Evolutionary conservation across 1,284 basidiomycete species (phyloP).

Genomic region (Vanrija sp.): DNA sequence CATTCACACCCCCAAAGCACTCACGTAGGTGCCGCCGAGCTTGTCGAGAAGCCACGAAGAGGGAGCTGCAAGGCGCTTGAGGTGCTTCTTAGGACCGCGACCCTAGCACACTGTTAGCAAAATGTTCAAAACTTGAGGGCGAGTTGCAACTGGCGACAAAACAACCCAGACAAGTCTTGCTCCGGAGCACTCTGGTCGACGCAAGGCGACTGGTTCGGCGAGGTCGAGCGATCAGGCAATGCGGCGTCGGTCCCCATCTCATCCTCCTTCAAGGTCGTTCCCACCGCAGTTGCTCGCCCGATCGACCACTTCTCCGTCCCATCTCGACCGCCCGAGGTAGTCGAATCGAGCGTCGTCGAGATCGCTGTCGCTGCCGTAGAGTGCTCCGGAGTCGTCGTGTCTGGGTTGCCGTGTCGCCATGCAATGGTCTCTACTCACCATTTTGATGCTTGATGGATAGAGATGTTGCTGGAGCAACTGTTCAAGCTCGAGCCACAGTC

Average conservation of each 20-base stretch:
- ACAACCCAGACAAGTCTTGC: no score
- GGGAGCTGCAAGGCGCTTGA: conserved; percentile 96
- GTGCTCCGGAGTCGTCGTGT: background rate
- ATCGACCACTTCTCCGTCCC: background rate
- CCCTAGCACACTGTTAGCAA: conserved; percentile 55
- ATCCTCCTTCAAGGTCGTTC: background rate
- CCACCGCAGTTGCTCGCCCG: background rate
- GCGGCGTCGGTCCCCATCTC: background rate
- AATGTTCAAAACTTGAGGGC: no score
- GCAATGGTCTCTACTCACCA: conserved; percentile 10
- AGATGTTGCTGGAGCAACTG: conserved; percentile 1
- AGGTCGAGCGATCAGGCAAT: no score
- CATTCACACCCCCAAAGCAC: background rate
- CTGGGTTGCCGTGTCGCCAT: conserved; percentile 1
- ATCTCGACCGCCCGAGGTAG: background rate
- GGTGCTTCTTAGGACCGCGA: conserved; percentile 98
- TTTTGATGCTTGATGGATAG: conserved; percentile 15
- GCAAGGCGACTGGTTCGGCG: no score
- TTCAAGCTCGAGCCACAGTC: background rate
- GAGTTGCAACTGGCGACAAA: no score
- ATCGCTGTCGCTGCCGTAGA: background rate
- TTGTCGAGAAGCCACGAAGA: conserved; percentile 99
- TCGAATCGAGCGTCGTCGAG: background rate
- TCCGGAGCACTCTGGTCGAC: no score
- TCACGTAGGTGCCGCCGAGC: conserved; percentile 90